These are phyloP conservation scores for Quercus berberidifolia DNA, from an alignment of 306 rosid species.

Conservation along the genomic window DNA sequence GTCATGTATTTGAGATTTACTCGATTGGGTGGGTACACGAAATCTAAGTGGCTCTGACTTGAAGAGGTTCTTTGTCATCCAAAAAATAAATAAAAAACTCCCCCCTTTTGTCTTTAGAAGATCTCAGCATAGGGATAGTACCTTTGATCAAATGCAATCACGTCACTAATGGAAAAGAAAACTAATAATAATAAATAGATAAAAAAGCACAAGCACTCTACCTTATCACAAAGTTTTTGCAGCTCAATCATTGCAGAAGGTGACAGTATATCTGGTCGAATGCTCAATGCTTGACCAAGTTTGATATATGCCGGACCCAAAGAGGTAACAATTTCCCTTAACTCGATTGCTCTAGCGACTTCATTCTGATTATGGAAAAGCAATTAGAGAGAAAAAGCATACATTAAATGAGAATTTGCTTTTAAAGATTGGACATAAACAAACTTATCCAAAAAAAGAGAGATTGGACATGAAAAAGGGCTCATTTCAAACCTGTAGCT, in stretches of 20 bases:
- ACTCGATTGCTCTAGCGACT: conserved; percentile 91
- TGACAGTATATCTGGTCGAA: conserved; percentile 92
- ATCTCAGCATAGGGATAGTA: background rate
- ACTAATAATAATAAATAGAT: background rate
- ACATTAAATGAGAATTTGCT: background rate
- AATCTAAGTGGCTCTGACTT: too few species aligned
- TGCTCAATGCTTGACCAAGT: conserved; percentile 99
- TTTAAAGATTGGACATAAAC: background rate
- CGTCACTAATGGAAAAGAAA: conserved; percentile 15
- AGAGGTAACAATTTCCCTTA: conserved; percentile 95
- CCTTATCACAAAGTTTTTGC: conserved; percentile 98
- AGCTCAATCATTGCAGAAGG: conserved; percentile 94
- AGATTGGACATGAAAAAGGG: background rate
- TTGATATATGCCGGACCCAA: conserved; percentile 98
- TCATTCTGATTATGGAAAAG: conserved; percentile 69
- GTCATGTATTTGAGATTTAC: too few species aligned
- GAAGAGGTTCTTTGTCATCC: too few species aligned
- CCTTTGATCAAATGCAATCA: background rate
- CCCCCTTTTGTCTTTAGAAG: background rate
- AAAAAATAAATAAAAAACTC: background rate
- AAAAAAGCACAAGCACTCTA: conserved; percentile 22
- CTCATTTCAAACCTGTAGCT: background rate
- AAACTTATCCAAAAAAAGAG: too few species aligned
- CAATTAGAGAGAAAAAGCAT: background rate
- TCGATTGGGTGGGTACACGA: too few species aligned